Conservation (phyloP, 176 grass and related monocot genomes). For the Oryza nivara region DNA sequence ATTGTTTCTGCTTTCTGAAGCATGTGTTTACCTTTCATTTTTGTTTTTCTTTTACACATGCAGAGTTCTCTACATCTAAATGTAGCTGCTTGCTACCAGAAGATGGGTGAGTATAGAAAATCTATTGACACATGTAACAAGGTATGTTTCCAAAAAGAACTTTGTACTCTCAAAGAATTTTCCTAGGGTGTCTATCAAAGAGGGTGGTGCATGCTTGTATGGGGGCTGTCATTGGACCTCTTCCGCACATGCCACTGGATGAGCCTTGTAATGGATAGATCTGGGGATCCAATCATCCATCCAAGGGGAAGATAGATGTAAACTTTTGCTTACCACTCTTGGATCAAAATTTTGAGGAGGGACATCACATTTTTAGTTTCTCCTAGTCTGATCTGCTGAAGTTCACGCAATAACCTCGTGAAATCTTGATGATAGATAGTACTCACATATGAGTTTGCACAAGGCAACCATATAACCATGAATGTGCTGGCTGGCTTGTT, state of each 20-base stretch:
- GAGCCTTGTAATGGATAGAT: too few relatives aligned
- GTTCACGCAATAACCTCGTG: too few relatives aligned
- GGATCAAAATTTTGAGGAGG: too few relatives aligned
- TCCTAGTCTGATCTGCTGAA: too few relatives aligned
- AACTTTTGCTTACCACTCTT: too few relatives aligned
- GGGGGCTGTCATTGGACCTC: not conserved
- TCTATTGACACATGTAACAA: slow-evolving; percentile 96
- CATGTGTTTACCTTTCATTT: slow-evolving; percentile 41
- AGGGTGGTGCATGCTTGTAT: not conserved
- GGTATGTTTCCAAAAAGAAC: slow-evolving; percentile 42
- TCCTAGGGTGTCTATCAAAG: not conserved
- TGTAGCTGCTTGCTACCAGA: slow-evolving; percentile 95
- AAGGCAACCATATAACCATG: too few relatives aligned
- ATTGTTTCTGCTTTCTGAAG: slow-evolving; percentile 12
- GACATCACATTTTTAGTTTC: too few relatives aligned
- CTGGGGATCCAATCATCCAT: too few relatives aligned
- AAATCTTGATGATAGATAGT: too few relatives aligned
- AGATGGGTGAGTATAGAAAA: slow-evolving; percentile 80
- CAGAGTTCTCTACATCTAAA: slow-evolving; percentile 92
- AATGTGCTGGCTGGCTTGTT: not conserved
- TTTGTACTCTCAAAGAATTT: not conserved
- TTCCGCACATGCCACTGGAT: too few relatives aligned
- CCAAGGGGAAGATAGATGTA: too few relatives aligned
- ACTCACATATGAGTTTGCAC: too few relatives aligned
- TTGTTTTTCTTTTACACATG: slow-evolving; percentile 34